Evolutionary conservation across 2,329 filamentous ascomycete genomes (phyloP).

Genomic region (Acephala macrosclerotiorum): DNA sequence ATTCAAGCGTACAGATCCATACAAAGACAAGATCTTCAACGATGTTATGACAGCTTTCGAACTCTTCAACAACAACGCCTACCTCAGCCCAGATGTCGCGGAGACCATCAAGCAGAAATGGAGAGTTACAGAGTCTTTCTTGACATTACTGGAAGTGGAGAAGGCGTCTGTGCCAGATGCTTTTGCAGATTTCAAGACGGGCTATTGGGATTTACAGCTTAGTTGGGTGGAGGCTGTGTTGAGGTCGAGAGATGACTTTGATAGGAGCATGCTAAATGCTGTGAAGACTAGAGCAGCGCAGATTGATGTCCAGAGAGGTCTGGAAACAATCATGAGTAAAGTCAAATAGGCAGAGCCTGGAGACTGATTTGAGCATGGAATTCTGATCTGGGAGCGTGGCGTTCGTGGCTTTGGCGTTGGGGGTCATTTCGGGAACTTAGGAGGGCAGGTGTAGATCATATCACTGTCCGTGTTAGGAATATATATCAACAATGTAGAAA

Average conservation of each 20-base stretch:
- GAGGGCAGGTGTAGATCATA: not conserved
- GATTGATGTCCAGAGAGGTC: conserved; percentile 79
- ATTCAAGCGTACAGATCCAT: conserved; percentile 86
- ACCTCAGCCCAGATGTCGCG: conserved; percentile 71
- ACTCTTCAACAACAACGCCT: conserved; percentile 74
- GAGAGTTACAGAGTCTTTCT: conserved; percentile 87
- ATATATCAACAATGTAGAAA: conserved; percentile 1
- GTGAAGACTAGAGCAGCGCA: conserved; percentile 91
- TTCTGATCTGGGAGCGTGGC: conserved; percentile 23
- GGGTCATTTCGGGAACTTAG: not conserved
- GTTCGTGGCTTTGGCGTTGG: conserved; percentile 24
- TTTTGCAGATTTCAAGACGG: conserved; percentile 82
- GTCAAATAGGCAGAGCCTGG: conserved; percentile 66
- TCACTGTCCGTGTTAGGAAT: not conserved
- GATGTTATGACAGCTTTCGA: conserved; percentile 90
- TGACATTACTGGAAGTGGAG: conserved; percentile 80
- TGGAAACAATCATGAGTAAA: conserved; percentile 94
- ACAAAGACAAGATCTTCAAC: conserved; percentile 91
- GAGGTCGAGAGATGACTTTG: conserved; percentile 89
- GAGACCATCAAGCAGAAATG: conserved; percentile 87
- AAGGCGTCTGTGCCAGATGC: conserved; percentile 75
- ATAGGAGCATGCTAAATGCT: conserved; percentile 84
- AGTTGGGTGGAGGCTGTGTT: conserved; percentile 95
- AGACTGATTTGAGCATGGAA: not conserved
- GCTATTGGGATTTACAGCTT: conserved; percentile 94